These are phyloP conservation scores for Aleurites moluccanus DNA, from an alignment of 441 rosid species.

Conservation along the genomic window DNA sequence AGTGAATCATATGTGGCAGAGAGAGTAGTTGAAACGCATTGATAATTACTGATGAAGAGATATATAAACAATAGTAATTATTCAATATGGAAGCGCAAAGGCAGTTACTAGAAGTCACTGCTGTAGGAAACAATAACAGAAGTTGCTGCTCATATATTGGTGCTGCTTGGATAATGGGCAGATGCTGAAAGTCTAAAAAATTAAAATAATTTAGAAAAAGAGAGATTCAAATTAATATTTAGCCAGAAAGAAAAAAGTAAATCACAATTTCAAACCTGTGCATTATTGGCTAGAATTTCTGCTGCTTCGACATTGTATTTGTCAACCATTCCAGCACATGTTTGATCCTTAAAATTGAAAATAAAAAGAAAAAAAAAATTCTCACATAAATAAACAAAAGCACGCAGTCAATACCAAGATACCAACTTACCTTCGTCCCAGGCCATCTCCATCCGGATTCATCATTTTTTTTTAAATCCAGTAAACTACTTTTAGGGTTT, in stretches of 20 bases:
- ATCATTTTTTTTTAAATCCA: not conserved
- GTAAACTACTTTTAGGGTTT: not conserved
- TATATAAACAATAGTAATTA: not conserved
- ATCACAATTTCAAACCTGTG: conserved; percentile 41
- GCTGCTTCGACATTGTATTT: conserved; percentile 76
- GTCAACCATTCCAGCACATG: conserved; percentile 40
- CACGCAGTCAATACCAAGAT: not conserved
- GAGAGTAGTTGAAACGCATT: conserved; percentile 1
- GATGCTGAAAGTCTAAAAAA: conserved; percentile 40
- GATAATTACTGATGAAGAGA: not conserved
- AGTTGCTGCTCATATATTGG: conserved; percentile 94
- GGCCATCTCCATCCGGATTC: not conserved
- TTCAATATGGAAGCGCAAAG: not conserved
- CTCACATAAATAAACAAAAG: not conserved
- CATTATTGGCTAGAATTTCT: conserved; percentile 66
- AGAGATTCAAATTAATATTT: not conserved
- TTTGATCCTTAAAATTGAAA: conserved; percentile 17
- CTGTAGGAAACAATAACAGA: conserved; percentile 70
- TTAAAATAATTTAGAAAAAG: conserved; percentile 4
- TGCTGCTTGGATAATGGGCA: conserved; percentile 75
- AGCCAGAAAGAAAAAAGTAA: not conserved
- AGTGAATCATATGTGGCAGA: too few species aligned
- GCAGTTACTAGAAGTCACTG: conserved; percentile 44
- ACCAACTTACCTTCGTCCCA: not conserved
- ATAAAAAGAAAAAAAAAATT: not conserved